Evolutionary conservation across 352 stramenopile species (phyloP).

Genomic region (Phytophthora ramorum): DNA sequence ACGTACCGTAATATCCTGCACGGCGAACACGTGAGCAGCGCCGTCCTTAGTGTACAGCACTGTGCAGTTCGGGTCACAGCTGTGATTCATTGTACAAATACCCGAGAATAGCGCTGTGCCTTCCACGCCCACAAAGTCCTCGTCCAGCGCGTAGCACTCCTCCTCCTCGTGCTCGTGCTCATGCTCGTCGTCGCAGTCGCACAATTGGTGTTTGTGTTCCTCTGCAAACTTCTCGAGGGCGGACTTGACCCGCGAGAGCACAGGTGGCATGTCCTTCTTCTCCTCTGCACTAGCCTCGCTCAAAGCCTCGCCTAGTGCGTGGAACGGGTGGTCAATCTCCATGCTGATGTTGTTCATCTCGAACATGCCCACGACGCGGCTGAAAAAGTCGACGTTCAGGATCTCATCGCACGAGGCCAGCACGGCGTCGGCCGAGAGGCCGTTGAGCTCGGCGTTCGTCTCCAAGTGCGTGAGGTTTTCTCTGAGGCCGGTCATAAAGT

Average conservation of each 20-base stretch:
- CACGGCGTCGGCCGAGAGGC: conserved; percentile 59
- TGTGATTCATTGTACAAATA: conserved; percentile 98
- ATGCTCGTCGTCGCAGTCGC: conserved; percentile 44
- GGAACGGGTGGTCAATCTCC: conserved; percentile 88
- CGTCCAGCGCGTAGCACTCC: conserved; percentile 55
- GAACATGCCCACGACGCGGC: conserved; percentile 93
- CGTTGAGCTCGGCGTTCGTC: conserved; percentile 61
- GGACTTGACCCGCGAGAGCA: conserved; percentile 68
- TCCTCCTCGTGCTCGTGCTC: conserved; percentile 59
- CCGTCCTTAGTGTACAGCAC: conserved; percentile 90
- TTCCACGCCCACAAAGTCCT: conserved; percentile 95
- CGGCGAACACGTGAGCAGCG: conserved; percentile 72
- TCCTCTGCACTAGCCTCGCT: conserved; percentile 60
- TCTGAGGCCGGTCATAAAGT: conserved; percentile 57
- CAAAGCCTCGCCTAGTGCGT: conserved; percentile 70
- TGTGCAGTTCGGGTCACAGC: conserved; percentile 93
- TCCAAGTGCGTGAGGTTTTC: conserved; percentile 62
- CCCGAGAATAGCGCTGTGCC: conserved; percentile 93
- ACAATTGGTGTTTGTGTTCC: conserved; percentile 58
- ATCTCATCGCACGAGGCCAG: conserved; percentile 57
- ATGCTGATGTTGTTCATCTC: conserved; percentile 98
- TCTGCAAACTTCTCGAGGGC: conserved; percentile 75
- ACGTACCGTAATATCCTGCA: conserved; percentile 72
- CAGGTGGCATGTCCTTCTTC: conserved; percentile 68
- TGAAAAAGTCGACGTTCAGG: conserved; percentile 86